These are phyloP conservation scores for Nidula microcarpa DNA, from an alignment of 768 basidiomycete genomes.

Conservation along the genomic window DNA sequence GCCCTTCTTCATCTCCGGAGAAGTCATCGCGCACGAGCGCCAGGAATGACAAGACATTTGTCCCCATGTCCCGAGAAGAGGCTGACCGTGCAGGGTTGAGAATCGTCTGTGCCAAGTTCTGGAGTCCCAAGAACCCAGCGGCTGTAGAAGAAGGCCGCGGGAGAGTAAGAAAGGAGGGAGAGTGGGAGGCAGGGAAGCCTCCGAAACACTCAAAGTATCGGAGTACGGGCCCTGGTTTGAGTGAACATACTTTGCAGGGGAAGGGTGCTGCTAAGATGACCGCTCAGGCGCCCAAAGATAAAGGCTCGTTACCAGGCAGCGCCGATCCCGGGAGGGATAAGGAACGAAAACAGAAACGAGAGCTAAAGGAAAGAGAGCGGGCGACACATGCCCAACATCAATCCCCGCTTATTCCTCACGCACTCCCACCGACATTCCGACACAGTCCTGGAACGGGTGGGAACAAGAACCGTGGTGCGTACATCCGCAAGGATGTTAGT, in stretches of 20 bases:
- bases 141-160: background rate
- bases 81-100: constrained; percentile 21
- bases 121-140: constrained; percentile 1
- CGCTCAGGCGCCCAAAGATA: background rate
- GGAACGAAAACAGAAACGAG: background rate
- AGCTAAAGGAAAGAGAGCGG: background rate
- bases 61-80: constrained; percentile 20
- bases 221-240: constrained; percentile 11
- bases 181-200: background rate
- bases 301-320: background rate
- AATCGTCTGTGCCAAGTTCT: constrained; percentile 41
- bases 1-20: background rate
- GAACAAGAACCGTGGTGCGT: too few species aligned
- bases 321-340: background rate
- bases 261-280: background rate
- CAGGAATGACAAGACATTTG: constrained; percentile 10
- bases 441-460: too few species aligned
- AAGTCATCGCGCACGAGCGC: background rate
- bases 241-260: background rate
- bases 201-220: constrained; percentile 6
- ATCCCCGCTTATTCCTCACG: background rate
- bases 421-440: background rate
- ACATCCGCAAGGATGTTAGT: too few species aligned
- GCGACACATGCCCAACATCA: too few species aligned
- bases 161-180: background rate